Evolutionary conservation across 1,284 basidiomycete species (phyloP).

Genomic region (Schizophyllum amplum): DNA sequence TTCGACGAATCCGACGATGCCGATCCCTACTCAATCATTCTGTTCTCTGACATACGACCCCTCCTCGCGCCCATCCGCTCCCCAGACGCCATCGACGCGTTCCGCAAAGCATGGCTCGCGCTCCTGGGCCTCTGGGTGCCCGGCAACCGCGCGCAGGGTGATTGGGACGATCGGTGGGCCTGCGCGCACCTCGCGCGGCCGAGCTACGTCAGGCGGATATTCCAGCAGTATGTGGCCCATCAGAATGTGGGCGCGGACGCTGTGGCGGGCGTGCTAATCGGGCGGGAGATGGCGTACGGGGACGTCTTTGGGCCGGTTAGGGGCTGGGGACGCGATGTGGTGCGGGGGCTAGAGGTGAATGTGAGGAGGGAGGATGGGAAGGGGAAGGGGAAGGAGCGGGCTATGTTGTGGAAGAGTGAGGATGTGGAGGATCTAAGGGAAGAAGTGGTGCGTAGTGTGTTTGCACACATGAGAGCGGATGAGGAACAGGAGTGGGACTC

Average conservation of each 20-base stretch:
- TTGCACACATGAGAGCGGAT: conserved; percentile 43
- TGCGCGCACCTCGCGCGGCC: conserved; percentile 27
- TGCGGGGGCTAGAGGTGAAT: conserved; percentile 46
- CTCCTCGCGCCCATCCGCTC: conserved; percentile 58
- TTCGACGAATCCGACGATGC: conserved; percentile 46
- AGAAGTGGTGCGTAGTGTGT: conserved; percentile 44
- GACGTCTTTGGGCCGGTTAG: conserved; percentile 59
- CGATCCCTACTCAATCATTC: conserved; percentile 74
- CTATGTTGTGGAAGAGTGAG: conserved; percentile 41
- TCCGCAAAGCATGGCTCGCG: conserved; percentile 72
- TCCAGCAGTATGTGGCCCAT: conserved; percentile 21
- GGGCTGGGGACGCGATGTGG: conserved; percentile 47
- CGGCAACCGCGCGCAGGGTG: conserved; percentile 35
- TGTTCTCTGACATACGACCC: conserved; percentile 74
- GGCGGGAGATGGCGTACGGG: conserved; percentile 52
- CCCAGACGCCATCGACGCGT: conserved; percentile 44
- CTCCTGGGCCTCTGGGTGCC: conserved; percentile 72
- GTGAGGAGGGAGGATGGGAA: conserved; percentile 24
- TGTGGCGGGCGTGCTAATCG: conserved; percentile 55
- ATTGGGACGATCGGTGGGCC: conserved; percentile 64
- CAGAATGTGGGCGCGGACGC: conserved; percentile 39
- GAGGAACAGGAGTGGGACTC: conserved; percentile 58
- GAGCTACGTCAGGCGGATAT: conserved; percentile 13
- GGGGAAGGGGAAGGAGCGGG: conserved; percentile 24
- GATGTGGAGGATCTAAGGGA: conserved; percentile 41